Evolutionary conservation across 495 filamentous ascomycete species (phyloP), one percentile per base, ranked within the genome.

Genomic region (Chaetomium cochliodes): DNA sequence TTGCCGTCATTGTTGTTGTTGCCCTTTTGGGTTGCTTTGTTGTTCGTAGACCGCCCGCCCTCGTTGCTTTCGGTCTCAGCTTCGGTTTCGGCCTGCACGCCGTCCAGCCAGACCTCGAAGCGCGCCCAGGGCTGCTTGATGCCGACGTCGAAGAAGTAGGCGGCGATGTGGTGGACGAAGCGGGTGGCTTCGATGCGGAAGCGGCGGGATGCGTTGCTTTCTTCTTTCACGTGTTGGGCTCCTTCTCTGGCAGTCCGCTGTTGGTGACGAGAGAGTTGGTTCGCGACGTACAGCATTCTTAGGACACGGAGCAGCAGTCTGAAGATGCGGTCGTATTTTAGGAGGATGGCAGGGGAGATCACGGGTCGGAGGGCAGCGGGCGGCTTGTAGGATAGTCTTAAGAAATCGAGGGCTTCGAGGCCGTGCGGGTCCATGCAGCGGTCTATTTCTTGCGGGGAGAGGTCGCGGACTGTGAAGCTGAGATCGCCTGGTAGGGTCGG

Each of bases 401-500:
- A 80, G 70, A 98, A 97, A 73, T 98, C 94, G 20, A 97, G 79
- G 0, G 94, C 94, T 74, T 91, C 88, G 37, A 97, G 83, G 0
- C 86, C 86, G 69, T 89, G 82, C 0, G 91, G 87, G 70, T 97
- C 85, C 78, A 91, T 87, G 72, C 89, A 91, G 66, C 83, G 86
- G 42, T 89, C 84, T 23, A 96, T 86, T 67, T 97, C 92, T 20
- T 86, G 85, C 2, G 83, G 79, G 0, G 87, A 81, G 65, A 97
- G 81, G 61, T 92, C 88, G n/a, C 93, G 87, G 47, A 98, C 86
- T 1, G 89, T 86, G 71, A 98, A 98, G 74, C 86, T 91, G 2
- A 98, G 80, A 22, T 89, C 88, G 12, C 92, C 92, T 0, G 92
- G 92, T 2, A 97, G 78, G 28, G 88, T 84, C 3, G 81, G 77